Evolutionary conservation across 176 grass and related monocot species (phyloP), one percentile per base, ranked within the genome.

Genomic region (Oryza coarctata): DNA sequence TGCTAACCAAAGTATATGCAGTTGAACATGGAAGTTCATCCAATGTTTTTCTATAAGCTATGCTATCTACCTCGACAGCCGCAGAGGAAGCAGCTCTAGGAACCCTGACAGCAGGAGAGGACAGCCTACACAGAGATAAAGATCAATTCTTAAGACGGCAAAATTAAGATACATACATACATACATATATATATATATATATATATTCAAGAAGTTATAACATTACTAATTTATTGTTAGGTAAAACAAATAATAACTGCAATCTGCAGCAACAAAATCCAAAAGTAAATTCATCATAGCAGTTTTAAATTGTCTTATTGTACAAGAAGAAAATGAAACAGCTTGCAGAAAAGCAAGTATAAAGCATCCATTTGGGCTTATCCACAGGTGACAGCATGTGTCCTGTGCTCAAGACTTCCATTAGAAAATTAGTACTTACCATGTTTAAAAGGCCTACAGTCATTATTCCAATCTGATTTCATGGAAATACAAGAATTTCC

Each of bases 21-120:
- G 80, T 72, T 87, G 84, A 77, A 85, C 68, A 92, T 85, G 45
- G 34, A 89, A 85, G 69, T 85, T 80, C 82, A 92, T 84, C 47
- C 44, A 82, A 85, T 89, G 80, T 72, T 75, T 70, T 81, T 70
- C n/a, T 13, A 35, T 67, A 89, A 85, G 86, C 45, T 68, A 81
- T 68, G 72, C 80, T 89, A 81, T 69, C 68, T 93, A 99, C 96
- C 96, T 99, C 91, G 85, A 99, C 89, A 74, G 90, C 86, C 23
- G 85, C 82, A 73, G 88, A 74, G 78, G 85, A 95, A 86, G 90
- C 63, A 70, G 92, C 87, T 80, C 87, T 85, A 79, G 93, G 91
- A 78, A 91, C 63, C 84, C 82, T 90, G 57, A 93, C 71, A 79
- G 75, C 73, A 82, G 89, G 69, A 87, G 83, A 82, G 27, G 74